These are phyloP conservation scores for Pugionium dolabratum DNA, from an alignment of 345 rosid genomes.

Conservation along the genomic window DNA sequence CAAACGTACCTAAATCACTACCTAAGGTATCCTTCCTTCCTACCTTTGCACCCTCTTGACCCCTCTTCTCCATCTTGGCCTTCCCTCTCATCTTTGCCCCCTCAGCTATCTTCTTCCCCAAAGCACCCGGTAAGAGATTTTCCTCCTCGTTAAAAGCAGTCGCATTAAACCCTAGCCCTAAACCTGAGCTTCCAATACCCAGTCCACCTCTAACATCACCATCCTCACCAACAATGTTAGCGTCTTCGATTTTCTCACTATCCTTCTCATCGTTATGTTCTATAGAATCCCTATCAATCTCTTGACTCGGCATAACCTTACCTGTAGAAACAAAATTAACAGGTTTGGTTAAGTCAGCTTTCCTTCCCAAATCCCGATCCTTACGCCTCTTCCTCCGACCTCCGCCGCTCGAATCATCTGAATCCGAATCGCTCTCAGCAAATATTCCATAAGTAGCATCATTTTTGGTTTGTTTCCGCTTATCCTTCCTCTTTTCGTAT, in stretches of 20 bases:
- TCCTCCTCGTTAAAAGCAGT: slow-evolving; percentile 41
- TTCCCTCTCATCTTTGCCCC: slow-evolving; percentile 69
- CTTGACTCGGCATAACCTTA: slow-evolving; percentile 66
- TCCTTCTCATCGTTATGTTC: slow-evolving; percentile 41
- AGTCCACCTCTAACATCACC: slow-evolving; percentile 53
- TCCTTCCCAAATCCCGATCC: slow-evolving; percentile 52
- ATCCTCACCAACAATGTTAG: slow-evolving; percentile 33
- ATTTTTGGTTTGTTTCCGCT: slow-evolving; percentile 68
- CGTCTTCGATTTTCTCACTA: slow-evolving; percentile 22
- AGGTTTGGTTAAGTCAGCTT: slow-evolving; percentile 72
- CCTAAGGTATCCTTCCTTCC: slow-evolving; percentile 48
- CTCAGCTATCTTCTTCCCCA: slow-evolving; percentile 76
- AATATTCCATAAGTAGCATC: slow-evolving; percentile 69
- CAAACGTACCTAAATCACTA: slow-evolving; percentile 63
- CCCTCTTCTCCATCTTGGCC: slow-evolving; percentile 59
- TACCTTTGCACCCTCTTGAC: slow-evolving; percentile 48
- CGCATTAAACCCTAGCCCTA: slow-evolving; percentile 51
- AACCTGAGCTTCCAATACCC: slow-evolving; percentile 46
- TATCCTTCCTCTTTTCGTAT: slow-evolving; percentile 60
- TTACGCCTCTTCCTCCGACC: slow-evolving; percentile 58
- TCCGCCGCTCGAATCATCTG: slow-evolving; percentile 48
- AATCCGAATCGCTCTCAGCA: slow-evolving; percentile 62
- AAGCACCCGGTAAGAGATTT: slow-evolving; percentile 57
- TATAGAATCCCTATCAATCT: slow-evolving; percentile 60
- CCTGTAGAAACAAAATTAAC: slow-evolving; percentile 79